A percentile compares a stretch with the other conserved stretches of the same genome.
These are phyloP conservation scores for Asterophora parasitica DNA, from an alignment of 768 basidiomycete genomes.

Conservation along the genomic window DNA sequence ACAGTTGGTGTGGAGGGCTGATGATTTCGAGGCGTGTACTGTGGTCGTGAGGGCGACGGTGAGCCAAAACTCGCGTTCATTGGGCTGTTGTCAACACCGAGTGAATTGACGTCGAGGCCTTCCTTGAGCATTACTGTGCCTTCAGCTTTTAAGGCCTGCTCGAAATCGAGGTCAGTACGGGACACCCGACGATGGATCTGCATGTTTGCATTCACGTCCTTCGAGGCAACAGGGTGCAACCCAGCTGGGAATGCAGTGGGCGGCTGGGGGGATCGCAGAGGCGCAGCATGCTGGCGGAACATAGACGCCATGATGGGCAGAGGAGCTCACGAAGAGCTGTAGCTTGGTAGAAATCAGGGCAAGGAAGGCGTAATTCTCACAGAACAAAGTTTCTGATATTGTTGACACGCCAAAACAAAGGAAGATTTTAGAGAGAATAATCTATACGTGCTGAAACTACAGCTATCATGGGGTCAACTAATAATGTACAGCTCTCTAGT, in stretches of 20 bases:
- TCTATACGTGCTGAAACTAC: slow-evolving; percentile 1
- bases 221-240: slow-evolving; percentile 54
- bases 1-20: slow-evolving; percentile 59
- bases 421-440: background rate
- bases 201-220: slow-evolving; percentile 36
- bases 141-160: slow-evolving; percentile 62
- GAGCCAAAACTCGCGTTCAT: slow-evolving; percentile 37
- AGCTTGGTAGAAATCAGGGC: slow-evolving; percentile 1
- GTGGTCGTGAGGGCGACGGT: slow-evolving; percentile 34
- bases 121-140: slow-evolving; percentile 70
- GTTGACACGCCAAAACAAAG: slow-evolving; percentile 11
- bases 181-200: slow-evolving; percentile 52
- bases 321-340: slow-evolving; percentile 5
- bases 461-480: slow-evolving; percentile 8
- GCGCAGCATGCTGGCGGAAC: slow-evolving; percentile 49
- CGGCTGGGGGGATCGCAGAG: slow-evolving; percentile 33
- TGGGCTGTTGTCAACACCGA: slow-evolving; percentile 50
- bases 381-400: background rate
- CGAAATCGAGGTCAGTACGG: slow-evolving; percentile 77
- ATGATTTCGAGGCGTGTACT: slow-evolving; percentile 26
- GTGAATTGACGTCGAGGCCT: slow-evolving; percentile 60
- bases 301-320: slow-evolving; percentile 60
- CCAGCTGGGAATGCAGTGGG: slow-evolving; percentile 44
- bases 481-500: slow-evolving; percentile 11
- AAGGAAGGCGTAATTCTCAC: slow-evolving; percentile 8